Evolutionary conservation across 192 early-diverging fungal genomes (phyloP).

Genomic region (Thoreauomyces humboldtii): DNA sequence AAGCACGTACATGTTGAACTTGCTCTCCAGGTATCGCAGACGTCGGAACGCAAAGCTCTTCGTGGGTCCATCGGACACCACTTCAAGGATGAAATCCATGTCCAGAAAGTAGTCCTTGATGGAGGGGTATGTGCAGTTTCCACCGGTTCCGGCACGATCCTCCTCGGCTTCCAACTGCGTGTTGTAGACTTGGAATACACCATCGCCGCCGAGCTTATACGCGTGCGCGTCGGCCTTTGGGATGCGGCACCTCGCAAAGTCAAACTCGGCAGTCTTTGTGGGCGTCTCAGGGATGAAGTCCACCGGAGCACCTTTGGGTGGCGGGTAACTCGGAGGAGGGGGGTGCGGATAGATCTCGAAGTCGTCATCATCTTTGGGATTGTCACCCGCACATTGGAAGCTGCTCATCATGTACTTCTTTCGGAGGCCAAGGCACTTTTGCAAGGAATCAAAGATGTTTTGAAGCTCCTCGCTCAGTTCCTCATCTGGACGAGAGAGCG

Average conservation of each 20-base stretch:
- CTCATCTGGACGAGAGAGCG: conserved; percentile 43
- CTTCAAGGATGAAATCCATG: conserved; percentile 72
- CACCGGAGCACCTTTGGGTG: conserved; percentile 4
- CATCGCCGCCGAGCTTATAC: conserved; percentile 54
- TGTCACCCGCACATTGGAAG: conserved; percentile 71
- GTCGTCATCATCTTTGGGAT: conserved; percentile 73
- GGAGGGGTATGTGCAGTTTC: conserved; percentile 51
- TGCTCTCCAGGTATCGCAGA: conserved; percentile 84
- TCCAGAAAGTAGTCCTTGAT: conserved; percentile 86
- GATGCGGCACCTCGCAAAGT: conserved; percentile 39
- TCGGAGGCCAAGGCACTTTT: conserved; percentile 74
- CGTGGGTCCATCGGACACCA: conserved; percentile 83
- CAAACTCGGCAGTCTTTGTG: conserved; percentile 32
- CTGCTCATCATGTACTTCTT: conserved; percentile 76
- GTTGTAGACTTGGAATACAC: conserved; percentile 61
- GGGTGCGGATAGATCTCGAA: conserved; percentile 89
- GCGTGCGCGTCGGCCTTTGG: conserved; percentile 26
- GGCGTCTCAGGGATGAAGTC: conserved; percentile 2
- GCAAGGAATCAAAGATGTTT: conserved; percentile 59
- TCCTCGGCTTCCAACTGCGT: conserved; percentile 9
- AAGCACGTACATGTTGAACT: conserved; percentile 90
- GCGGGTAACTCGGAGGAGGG: conserved; percentile 66
- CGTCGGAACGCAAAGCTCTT: conserved; percentile 91
- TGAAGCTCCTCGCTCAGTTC: conserved; percentile 62
- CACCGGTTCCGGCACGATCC: background rate